Percentiles rank a stretch among this genome's conserved stretches.
These are phyloP conservation scores for Abelmoschus esculentus DNA, from an alignment of 345 rosid genomes.

Conservation along the genomic window DNA sequence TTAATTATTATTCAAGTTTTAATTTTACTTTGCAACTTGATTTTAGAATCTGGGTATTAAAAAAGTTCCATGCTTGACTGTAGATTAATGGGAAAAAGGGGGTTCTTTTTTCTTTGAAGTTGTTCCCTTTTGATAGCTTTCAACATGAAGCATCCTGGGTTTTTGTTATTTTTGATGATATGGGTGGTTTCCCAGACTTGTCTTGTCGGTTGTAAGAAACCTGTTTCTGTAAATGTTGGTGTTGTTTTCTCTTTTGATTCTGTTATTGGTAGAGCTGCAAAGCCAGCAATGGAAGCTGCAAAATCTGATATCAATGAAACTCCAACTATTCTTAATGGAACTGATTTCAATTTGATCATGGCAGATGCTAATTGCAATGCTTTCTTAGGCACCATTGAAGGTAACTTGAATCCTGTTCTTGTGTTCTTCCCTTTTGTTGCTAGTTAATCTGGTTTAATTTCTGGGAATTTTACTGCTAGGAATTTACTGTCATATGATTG, in stretches of 20 bases:
- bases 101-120: no score
- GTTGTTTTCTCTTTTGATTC: slow-evolving; percentile 65
- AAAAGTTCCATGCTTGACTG: no score
- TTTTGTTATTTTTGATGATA: slow-evolving; percentile 7
- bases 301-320: slow-evolving; percentile 53
- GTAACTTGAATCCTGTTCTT: slow-evolving; percentile 24
- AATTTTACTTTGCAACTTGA: neutral
- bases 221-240: slow-evolving; percentile 52
- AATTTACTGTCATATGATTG: no score
- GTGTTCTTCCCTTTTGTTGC: neutral
- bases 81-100: no score
- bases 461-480: no score
- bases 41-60: slow-evolving; percentile 7
- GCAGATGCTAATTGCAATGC: slow-evolving; percentile 53
- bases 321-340: slow-evolving; percentile 43
- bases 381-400: slow-evolving; percentile 62
- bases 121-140: no score
- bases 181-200: slow-evolving; percentile 14
- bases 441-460: neutral
- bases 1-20: no score
- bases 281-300: slow-evolving; percentile 31
- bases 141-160: neutral
- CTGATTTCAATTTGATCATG: slow-evolving; percentile 35
- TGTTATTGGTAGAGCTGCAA: slow-evolving; percentile 7
- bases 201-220: slow-evolving; percentile 27